Conservation (phyloP, 345 rosid species). For the Rhizophora mangle region DNA sequence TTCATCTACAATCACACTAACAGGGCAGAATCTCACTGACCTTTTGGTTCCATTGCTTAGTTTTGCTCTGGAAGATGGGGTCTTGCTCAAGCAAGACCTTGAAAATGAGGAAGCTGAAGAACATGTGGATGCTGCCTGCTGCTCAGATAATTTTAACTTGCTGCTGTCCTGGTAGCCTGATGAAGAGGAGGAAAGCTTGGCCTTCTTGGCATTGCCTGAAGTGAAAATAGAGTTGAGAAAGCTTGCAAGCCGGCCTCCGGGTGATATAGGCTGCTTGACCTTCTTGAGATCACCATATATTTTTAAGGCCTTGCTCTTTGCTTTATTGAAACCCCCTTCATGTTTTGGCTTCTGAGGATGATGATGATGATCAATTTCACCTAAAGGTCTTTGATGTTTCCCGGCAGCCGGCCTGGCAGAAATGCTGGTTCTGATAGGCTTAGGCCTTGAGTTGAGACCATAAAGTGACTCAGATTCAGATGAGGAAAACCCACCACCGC, state of each 20-base stretch:
- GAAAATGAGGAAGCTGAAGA: conserved; percentile 34
- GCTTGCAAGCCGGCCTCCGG: conserved; percentile 33
- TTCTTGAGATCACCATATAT: conserved; percentile 34
- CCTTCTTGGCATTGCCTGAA: conserved; percentile 22
- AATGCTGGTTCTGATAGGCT: conserved; percentile 47
- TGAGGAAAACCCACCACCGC: not conserved
- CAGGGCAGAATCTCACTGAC: conserved; percentile 31
- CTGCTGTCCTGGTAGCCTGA: conserved; percentile 9
- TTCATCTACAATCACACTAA: conserved; percentile 32
- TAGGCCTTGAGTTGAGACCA: conserved; percentile 30
- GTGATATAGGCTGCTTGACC: conserved; percentile 33
- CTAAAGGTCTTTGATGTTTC: not conserved
- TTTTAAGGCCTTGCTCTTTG: conserved; percentile 29
- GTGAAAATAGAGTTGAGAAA: conserved; percentile 34
- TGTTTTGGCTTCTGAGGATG: conserved; percentile 15
- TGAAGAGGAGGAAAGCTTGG: conserved; percentile 19
- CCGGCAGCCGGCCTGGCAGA: not conserved
- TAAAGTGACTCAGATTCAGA: conserved; percentile 1
- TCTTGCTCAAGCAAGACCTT: conserved; percentile 34
- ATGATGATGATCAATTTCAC: not conserved
- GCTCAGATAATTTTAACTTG: conserved; percentile 19
- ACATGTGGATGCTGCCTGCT: conserved; percentile 16
- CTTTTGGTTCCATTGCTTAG: conserved; percentile 23
- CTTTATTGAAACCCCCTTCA: conserved; percentile 23
- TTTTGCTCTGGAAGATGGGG: conserved; percentile 28